phyloP scores from a whole-genome alignment of 2,329 filamentous ascomycete genomes.

The Paecilomyces variotii region DNA sequence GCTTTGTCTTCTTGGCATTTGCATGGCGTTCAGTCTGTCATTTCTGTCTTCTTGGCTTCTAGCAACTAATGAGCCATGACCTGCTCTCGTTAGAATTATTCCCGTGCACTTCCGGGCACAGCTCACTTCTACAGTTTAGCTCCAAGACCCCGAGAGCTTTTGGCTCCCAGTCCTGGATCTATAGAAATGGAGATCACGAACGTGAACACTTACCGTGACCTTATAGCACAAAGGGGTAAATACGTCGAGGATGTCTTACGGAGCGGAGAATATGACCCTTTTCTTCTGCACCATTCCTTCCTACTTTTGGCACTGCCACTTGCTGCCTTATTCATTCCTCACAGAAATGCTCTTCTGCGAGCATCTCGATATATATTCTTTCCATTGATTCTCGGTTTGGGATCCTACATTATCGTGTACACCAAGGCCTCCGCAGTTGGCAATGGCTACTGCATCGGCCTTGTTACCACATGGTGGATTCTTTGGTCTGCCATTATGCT shows the following conservation, averaged over 20 bases:
- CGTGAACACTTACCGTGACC: conserved; percentile 18
- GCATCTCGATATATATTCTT: conserved; percentile 39
- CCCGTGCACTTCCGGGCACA: background rate
- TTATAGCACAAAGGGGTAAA: conserved; percentile 15
- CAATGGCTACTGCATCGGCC: conserved; percentile 47
- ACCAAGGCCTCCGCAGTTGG: conserved; percentile 44
- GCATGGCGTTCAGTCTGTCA: background rate
- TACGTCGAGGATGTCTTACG: conserved; percentile 18
- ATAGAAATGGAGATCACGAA: conserved; percentile 18
- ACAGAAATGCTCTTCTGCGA: conserved; percentile 23
- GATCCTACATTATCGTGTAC: conserved; percentile 35
- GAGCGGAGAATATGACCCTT: conserved; percentile 21
- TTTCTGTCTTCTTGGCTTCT: background rate
- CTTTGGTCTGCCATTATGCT: conserved; percentile 48
- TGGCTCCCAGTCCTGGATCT: background rate
- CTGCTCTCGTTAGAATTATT: background rate
- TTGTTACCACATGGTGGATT: conserved; percentile 47
- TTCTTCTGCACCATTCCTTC: conserved; percentile 30
- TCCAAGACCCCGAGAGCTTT: background rate
- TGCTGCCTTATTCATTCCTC: conserved; percentile 46
- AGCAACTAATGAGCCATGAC: background rate
- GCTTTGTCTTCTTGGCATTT: background rate
- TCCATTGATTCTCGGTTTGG: conserved; percentile 34
- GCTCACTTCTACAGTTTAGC: background rate
- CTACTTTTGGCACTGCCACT: conserved; percentile 29